These are phyloP conservation scores for Corniculantispora saksenae DNA, from an alignment of 2,329 filamentous ascomycete genomes.

Conservation along the genomic window DNA sequence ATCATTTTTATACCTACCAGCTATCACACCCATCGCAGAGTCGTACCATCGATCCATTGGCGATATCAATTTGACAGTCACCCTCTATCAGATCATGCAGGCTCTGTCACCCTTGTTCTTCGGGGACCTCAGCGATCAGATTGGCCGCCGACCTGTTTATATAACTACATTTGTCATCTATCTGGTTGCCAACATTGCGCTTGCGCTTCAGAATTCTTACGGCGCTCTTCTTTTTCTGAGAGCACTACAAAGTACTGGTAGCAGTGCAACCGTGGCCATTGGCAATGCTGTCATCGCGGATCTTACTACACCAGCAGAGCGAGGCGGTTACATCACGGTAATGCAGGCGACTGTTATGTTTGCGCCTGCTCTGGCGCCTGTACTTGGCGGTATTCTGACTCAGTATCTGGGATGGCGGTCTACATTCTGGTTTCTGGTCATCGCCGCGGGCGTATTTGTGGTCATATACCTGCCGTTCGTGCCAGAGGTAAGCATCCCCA, in stretches of 20 bases:
- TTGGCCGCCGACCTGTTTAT: slow-evolving; percentile 17
- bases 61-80: slow-evolving; percentile 21
- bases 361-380: slow-evolving; percentile 44
- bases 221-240: slow-evolving; percentile 49
- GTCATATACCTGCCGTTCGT: slow-evolving; percentile 43
- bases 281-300: slow-evolving; percentile 56
- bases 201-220: slow-evolving; percentile 41
- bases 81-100: slow-evolving; percentile 17
- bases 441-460: slow-evolving; percentile 40
- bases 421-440: slow-evolving; percentile 59
- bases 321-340: slow-evolving; percentile 54
- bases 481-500: slow-evolving; percentile 26
- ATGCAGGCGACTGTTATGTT: slow-evolving; percentile 46
- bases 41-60: slow-evolving; percentile 34
- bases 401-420: slow-evolving; percentile 54
- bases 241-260: slow-evolving; percentile 52
- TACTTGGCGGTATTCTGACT: slow-evolving; percentile 54
- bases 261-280: slow-evolving; percentile 57
- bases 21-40: slow-evolving; percentile 42
- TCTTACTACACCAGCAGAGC: slow-evolving; percentile 55
- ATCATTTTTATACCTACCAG: slow-evolving; percentile 47
- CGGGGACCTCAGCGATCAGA: slow-evolving; percentile 14
- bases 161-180: slow-evolving; percentile 4
- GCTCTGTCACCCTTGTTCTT: slow-evolving; percentile 10
- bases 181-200: slow-evolving; percentile 16